Evolutionary conservation across 2,329 filamentous ascomycete genomes (phyloP), one percentile per base, ranked within the genome.

Genomic region (Geosmithia putterillii): DNA sequence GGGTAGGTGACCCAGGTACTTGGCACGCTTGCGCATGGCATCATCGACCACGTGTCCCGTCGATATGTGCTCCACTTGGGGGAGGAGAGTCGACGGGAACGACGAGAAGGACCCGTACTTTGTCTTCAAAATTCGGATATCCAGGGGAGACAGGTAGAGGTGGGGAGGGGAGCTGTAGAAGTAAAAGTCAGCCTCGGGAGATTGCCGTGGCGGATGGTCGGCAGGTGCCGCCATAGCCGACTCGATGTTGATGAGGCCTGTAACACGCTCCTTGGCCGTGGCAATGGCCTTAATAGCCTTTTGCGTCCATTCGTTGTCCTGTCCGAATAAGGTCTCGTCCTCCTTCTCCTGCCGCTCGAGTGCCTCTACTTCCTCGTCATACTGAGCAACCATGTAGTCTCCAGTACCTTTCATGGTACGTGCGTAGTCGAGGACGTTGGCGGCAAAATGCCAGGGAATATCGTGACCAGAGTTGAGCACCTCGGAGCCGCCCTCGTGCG

Each of bases 351-450:
- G 87, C 48, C 71, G 71, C 46, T 77, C 66, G 20, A 98, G 67
- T 17, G 86, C 80, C 35, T 75, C 67, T 32, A 95, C 80, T 57
- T 96, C 90, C 34, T 76, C 67, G 48, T 94, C 79, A 52, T 82
- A 90, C 56, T 96, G 85, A 43, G 78, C 71, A 12, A 69, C 58
- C 82, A 98, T 90, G 57, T 98, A 98, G 28, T 84, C 80, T 53
- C 84, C 79, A 4, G 86, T 90, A 7, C 89, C 92, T 58, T 90
- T 94, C 86, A 98, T 95, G 44, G 96, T 83, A 35, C 89, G 79
- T 15, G 89, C 87, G 61, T 95, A 98, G 58, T 98, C 92, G 57
- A 94, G 74, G 32, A 95, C 88, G 54, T 95, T 94, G 9, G 87
- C 88, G 6, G 86, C 87, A 62, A 92, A 88, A 59, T 94, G 87